Evolutionary conservation across 2,329 filamentous ascomycete species (phyloP).

Genomic region (Botryotinia calthae): DNA sequence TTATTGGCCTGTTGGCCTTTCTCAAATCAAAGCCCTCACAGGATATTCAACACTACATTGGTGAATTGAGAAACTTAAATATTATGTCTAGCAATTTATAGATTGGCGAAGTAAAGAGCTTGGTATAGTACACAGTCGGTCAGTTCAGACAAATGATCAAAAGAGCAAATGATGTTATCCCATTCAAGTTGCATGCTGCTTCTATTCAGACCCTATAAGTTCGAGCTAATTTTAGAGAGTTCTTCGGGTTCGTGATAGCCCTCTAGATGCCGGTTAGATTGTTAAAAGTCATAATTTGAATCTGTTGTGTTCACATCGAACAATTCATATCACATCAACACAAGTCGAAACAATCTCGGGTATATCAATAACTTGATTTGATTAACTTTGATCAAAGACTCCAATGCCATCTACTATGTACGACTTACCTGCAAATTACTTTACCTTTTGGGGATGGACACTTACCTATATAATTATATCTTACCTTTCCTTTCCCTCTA

Average conservation of each 20-base stretch:
- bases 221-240: neutral
- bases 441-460: neutral
- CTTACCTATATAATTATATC: neutral
- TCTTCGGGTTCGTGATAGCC: fast-evolving
- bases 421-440: neutral
- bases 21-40: neutral
- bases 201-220: neutral
- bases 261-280: neutral
- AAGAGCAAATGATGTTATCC: neutral
- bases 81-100: neutral
- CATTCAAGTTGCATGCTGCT: neutral
- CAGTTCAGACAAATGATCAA: too few relatives aligned
- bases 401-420: neutral
- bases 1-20: neutral
- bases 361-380: neutral
- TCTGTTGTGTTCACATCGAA: neutral
- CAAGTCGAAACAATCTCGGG: neutral
- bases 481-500: neutral
- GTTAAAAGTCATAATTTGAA: neutral
- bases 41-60: neutral
- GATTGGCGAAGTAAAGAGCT: neutral
- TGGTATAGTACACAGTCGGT: neutral
- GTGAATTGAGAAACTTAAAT: neutral
- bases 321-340: neutral
- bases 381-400: neutral